Conservation (phyloP, 345 rosid species). For the Aquilaria yunnanensis region DNA sequence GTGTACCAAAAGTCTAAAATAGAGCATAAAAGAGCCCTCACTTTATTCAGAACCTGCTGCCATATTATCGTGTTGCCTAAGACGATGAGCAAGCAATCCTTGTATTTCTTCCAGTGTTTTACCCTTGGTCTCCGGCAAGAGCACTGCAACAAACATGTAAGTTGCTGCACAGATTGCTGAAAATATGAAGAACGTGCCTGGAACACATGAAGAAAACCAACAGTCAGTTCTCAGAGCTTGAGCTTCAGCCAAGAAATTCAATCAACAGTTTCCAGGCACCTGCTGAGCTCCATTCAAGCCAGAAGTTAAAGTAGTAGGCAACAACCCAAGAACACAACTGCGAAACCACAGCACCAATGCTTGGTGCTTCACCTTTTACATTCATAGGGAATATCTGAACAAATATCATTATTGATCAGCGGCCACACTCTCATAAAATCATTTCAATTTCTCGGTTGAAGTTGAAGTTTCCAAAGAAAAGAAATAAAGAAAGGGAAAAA, state of each 20-base stretch:
- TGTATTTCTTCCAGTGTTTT: constrained; percentile 55
- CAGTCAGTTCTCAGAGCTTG: neutral
- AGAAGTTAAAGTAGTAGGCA: constrained; percentile 25
- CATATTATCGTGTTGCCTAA: neutral
- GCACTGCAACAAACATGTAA: constrained; percentile 32
- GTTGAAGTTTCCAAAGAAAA: neutral
- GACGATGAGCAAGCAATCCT: constrained; percentile 22
- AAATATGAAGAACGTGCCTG: constrained; percentile 60
- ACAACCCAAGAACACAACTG: constrained; percentile 24
- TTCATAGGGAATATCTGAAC: constrained; percentile 33
- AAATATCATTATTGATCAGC: neutral
- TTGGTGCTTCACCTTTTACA: constrained; percentile 25
- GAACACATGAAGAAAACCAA: neutral
- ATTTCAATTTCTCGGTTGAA: neutral
- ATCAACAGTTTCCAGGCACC: constrained; percentile 9
- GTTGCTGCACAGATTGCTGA: constrained; percentile 16
- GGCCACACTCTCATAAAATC: neutral
- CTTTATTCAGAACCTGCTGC: neutral
- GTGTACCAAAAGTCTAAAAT: neutral
- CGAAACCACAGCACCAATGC: constrained; percentile 20
- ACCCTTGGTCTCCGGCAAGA: constrained; percentile 65
- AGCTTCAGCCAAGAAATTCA: neutral
- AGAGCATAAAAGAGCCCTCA: neutral
- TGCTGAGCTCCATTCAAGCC: constrained; percentile 34
- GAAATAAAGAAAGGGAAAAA: neutral